These are phyloP conservation scores for Podospora pseudocomata DNA, from an alignment of 495 filamentous ascomycete species.

Conservation along the genomic window DNA sequence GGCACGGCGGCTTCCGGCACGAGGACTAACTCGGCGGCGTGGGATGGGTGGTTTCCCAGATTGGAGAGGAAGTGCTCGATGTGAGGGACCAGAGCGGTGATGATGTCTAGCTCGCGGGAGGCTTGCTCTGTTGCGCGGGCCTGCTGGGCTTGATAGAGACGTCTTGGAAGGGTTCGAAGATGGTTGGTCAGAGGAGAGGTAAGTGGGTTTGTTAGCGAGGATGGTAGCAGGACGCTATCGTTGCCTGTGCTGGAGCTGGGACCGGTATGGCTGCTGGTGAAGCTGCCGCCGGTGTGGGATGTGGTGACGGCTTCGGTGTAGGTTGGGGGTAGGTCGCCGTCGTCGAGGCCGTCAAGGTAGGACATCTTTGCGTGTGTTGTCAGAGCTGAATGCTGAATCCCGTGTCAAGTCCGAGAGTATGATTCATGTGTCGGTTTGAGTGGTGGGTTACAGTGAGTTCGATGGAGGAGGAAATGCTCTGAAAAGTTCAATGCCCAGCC, in stretches of 20 bases:
- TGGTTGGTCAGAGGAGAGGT: constrained; percentile 40
- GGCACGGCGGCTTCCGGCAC: constrained; percentile 38
- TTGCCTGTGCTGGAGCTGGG: neutral
- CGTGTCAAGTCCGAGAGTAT: neutral
- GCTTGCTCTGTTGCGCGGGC: constrained; percentile 31
- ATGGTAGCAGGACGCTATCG: constrained; percentile 5
- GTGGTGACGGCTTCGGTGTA: constrained; percentile 30
- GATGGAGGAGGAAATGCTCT: neutral
- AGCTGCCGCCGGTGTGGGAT: neutral
- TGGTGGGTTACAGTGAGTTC: neutral
- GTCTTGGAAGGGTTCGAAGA: constrained; percentile 37
- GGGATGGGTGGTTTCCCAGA: constrained; percentile 20
- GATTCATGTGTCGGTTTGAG: neutral
- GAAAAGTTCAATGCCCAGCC: neutral
- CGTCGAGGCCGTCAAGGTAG: constrained; percentile 20
- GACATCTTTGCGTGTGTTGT: constrained; percentile 6
- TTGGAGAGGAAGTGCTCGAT: constrained; percentile 39
- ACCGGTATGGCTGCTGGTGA: neutral
- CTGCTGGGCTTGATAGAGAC: constrained; percentile 34
- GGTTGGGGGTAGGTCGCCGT: constrained; percentile 34
- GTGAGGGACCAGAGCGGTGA: constrained; percentile 34
- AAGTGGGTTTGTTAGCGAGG: constrained; percentile 19
- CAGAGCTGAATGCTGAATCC: neutral
- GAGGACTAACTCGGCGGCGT: constrained; percentile 36
- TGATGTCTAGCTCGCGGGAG: constrained; percentile 31